Base-by-base conservation (phyloP, 108 stramenopile species). In the Nitzschia palea region DNA sequence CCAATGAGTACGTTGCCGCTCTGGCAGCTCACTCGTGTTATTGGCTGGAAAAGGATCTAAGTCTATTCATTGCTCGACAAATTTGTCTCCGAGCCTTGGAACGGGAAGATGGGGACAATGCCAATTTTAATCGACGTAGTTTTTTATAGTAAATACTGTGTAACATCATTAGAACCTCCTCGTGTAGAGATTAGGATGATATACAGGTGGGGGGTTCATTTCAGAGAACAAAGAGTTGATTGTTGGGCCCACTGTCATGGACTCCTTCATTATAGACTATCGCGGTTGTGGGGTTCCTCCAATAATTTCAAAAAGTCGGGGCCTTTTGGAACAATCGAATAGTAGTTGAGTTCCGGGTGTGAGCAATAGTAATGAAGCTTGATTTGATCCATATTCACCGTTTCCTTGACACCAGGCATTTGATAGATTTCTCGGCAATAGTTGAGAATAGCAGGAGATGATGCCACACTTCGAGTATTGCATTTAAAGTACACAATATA, bases 401-500 rank as follows among this genome's bases (percentile, higher is more conserved):
- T 89, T 8, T 79, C 80, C 5, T 66, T 69, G 27, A 98, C 71
- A 18, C 92, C 93, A 10, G 84, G 80, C 61, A 84, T 86, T 53
- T 94, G 95, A 74, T 91, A 95, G 28, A 97, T 81, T 32, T 96
- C 95, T 1, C 94, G 78, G 40, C 80, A 56, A 76, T 95, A 97
- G 65, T 95, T 86, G 53, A 89, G 66, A 17, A 97, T 40, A 54
- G 75, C 67, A 17, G 94, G 90, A 36, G 89, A 87, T 37, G 77
- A 71, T 10, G 58, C 52, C 10, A 91, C 74, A 15, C 70, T 72
- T 4, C 83, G 78, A 20, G 85, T 82, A 73, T 92, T 97, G 71
- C 85, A 85, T 74, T 97, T 97, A 89, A 97, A 98, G 74, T 97
- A 93, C 3, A 90, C 84, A 17, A 84, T 77, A 69, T 95, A 95